Percentiles rank a stretch among this genome's conserved stretches.
Evolutionary conservation across 2,329 filamentous ascomycete genomes (phyloP).

Genomic region (Cercospora zeae-maydis): DNA sequence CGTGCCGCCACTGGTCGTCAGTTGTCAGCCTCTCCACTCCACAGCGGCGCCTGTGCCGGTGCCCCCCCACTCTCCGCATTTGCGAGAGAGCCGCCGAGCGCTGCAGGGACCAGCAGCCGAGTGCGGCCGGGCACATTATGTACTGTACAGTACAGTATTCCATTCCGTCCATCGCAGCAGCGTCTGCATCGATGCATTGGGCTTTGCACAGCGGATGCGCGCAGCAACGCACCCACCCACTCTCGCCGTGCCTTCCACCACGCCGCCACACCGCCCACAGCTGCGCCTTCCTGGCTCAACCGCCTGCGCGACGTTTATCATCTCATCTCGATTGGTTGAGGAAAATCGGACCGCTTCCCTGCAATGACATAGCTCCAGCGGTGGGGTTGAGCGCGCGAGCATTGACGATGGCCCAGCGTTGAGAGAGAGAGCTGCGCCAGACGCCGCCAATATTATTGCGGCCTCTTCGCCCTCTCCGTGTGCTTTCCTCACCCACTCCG

Average conservation of each 20-base stretch:
- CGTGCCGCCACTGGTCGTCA: conserved; percentile 1
- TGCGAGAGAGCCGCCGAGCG: background rate
- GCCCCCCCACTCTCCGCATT: background rate
- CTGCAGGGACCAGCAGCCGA: background rate
- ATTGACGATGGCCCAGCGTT: conserved; percentile 3
- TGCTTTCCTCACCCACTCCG: background rate
- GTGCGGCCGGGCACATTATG: background rate
- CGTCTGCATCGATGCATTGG: background rate
- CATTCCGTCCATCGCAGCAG: background rate
- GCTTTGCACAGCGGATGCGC: conserved; percentile 7
- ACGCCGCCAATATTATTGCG: background rate
- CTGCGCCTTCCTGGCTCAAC: background rate
- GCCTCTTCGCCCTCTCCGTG: background rate
- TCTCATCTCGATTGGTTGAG: conserved; percentile 4
- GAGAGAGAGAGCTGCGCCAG: background rate
- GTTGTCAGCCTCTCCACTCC: background rate
- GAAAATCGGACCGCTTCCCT: conserved; percentile 9
- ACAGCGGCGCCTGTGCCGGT: background rate
- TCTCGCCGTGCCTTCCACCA: background rate
- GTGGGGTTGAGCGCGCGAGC: conserved; percentile 6
- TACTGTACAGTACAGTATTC: background rate
- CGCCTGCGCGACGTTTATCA: background rate
- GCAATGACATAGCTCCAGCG: conserved; percentile 6
- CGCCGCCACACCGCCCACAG: background rate
- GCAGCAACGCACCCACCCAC: conserved; percentile 10